Evolutionary conservation across 306 rosid species (phyloP), one percentile per base, ranked within the genome.

Genomic region (Malus sieversii): DNA sequence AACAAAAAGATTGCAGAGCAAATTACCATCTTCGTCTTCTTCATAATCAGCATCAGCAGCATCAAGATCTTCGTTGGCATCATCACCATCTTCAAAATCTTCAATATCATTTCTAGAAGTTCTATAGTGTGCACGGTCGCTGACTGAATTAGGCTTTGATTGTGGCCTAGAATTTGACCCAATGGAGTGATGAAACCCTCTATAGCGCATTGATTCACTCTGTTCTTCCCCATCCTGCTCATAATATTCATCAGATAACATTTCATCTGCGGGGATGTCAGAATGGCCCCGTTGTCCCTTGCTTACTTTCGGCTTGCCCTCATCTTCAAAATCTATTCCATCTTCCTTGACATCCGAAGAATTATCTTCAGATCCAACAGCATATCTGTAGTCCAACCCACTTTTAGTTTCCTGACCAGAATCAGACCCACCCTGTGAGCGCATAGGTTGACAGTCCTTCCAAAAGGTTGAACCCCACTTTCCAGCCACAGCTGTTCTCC

Each of bases 401-500:
- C 92, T 92, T 81, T 85, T 90, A 22, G 92, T 81, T 68, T 90
- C 98, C 85, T 81, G 90, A 63, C 92, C 98, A 78, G 93, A 92
- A 74, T 92, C 98, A 23, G 89, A 81, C 68, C 92, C 96, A 70
- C 85, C 91, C 80, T 76, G 89, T 35, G 90, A 80, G 76, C 67
- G 44, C 91, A 83, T 76, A 70, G 97, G 99, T 68, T 86, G 93
- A 80, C 97, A 92, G 82, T 92, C 98, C 89, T 96, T 89, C 97
- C 97, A 96, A 88, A 96, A 96, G 30, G 85, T 88, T 10, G 99
- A 90, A 80, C 99, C 99, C 99, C 99, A 96, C 85, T 86, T 88
- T 80, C 97, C 96, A 35, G 83, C 81, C 78, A 81, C 71, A 46
- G 84, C 84, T 30, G 86, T 82, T 82, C 89, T 89, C 85, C 93